Base-by-base conservation (phyloP, 2,329 filamentous ascomycete species). In the Trichoderma harzianum region DNA sequence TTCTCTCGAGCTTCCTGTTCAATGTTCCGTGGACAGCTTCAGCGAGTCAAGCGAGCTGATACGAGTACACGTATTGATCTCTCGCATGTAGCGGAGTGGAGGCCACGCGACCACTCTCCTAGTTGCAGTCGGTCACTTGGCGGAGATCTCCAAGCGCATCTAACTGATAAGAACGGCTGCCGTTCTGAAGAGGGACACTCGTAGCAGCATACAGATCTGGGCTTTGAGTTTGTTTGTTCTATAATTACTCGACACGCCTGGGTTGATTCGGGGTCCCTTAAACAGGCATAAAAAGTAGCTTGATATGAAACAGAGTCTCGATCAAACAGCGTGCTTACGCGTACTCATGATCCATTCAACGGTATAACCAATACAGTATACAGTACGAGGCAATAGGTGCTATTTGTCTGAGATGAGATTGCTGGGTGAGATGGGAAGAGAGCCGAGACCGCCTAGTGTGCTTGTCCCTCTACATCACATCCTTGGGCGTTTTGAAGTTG, bases 1-100 rank as follows among this genome's bases (percentile, higher is more conserved):
- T 68, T 68, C 34, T 16, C 26, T 68, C 12, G 64, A 68, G 39
- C 65, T 60, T 32, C 55, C 26, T 12, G 47, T 47, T 60, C 28
- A 21, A 10, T 21, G 63, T 60, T 47, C 53, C 36, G 32, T n/a
- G 11, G 34, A 36, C 21, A 32, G 65, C 36, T 68, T 30, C 36
- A 26, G 32, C 64, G 65, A 68, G 55, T 58, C 65, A 60, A 68
- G 65, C 36, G 12, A 53, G 6, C 39, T 47, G 53, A 47, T 68
- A 68, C 51, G 39, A 34, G 60, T 68, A 68, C 65, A 68, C 65
- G 65, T 68, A 68, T 60, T 60, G 53, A 57, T 67, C 51, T 68
- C 53, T 68, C n/a, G 65, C 65, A 68, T 43, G 32, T 14, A 18
- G 65, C 21, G 65, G 65, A 47, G 34, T 6, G 32, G 26, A n/a